Conservation (phyloP, 1,284 basidiomycete genomes). For the Boletus sp. region DNA sequence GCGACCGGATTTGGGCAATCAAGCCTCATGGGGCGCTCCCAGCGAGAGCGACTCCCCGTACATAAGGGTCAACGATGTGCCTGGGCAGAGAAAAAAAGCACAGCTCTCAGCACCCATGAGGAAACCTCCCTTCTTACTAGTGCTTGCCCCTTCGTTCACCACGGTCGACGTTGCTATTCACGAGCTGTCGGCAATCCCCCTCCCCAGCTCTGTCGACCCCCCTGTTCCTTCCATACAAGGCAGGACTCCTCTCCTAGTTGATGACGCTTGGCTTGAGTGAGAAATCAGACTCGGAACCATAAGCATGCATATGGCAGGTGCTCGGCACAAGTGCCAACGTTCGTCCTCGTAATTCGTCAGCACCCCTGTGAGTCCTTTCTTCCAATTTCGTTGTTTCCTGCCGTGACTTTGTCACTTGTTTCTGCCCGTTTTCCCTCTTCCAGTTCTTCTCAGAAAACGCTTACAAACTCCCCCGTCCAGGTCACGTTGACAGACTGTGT, state of each 20-base stretch:
- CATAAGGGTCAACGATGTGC: slow-evolving; percentile 12
- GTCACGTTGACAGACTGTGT: slow-evolving; percentile 5
- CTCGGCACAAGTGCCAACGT: slow-evolving; percentile 22
- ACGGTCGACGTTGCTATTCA: slow-evolving; percentile 1
- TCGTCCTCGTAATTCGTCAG: slow-evolving; percentile 24
- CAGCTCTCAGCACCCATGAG: slow-evolving; percentile 4
- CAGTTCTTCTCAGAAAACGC: slow-evolving; percentile 2
- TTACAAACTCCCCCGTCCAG: slow-evolving; percentile 10
- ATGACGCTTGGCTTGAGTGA: slow-evolving; percentile 11
- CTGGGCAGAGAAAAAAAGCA: slow-evolving; percentile 18
- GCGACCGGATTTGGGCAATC: slow-evolving; percentile 15
- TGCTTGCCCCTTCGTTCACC: background rate
- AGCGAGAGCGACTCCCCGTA: slow-evolving; percentile 1
- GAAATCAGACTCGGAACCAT: slow-evolving; percentile 13
- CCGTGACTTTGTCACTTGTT: slow-evolving; percentile 19
- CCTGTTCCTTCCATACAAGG: slow-evolving; percentile 6
- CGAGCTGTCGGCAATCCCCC: slow-evolving; percentile 19
- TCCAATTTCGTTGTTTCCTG: slow-evolving; percentile 16
- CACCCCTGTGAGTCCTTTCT: slow-evolving; percentile 9
- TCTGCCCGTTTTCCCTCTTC: background rate
- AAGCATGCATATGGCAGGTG: slow-evolving; percentile 18
- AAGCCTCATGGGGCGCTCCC: slow-evolving; percentile 7
- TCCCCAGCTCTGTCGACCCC: slow-evolving; percentile 13
- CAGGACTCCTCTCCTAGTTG: slow-evolving; percentile 7
- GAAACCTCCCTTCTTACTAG: background rate